Conservation (phyloP, 2,329 filamentous ascomycete species). For the Colletotrichum theobromicola region DNA sequence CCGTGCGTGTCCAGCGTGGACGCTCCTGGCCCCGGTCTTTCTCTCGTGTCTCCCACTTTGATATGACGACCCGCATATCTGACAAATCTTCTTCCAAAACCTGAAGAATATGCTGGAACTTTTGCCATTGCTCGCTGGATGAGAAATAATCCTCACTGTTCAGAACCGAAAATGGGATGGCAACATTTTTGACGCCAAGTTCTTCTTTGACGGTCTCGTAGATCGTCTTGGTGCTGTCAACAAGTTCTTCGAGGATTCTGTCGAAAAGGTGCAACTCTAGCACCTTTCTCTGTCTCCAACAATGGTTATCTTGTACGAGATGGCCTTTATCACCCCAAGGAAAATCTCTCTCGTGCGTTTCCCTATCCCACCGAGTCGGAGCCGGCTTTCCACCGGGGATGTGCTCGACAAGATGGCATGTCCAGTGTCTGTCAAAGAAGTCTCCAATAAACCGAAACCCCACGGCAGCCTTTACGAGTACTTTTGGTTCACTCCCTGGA, state of each 20-base stretch:
- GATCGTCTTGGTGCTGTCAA: neutral
- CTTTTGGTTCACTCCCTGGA: neutral
- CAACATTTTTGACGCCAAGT: neutral
- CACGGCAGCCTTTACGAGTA: accelerated
- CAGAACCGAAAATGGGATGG: neutral
- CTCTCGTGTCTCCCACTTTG: slow-evolving; percentile 29
- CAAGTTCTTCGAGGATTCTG: neutral
- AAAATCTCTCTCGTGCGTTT: accelerated
- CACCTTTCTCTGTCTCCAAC: neutral
- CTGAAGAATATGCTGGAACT: neutral
- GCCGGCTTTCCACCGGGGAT: neutral
- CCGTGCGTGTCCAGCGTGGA: slow-evolving; percentile 35
- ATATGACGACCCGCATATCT: neutral
- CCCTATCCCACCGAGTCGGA: neutral
- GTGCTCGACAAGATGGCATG: neutral
- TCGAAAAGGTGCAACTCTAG: neutral
- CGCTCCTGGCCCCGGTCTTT: slow-evolving; percentile 27
- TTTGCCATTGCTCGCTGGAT: neutral
- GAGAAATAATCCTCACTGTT: neutral
- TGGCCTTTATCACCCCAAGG: neutral
- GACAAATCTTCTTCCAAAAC: neutral
- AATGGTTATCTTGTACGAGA: accelerated
- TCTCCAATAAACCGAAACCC: neutral
- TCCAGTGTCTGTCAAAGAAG: neutral
- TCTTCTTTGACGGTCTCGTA: neutral